Evolutionary conservation across 371 early-diverging fungal species (phyloP).

Genomic region (Capniomyces stellatus): DNA sequence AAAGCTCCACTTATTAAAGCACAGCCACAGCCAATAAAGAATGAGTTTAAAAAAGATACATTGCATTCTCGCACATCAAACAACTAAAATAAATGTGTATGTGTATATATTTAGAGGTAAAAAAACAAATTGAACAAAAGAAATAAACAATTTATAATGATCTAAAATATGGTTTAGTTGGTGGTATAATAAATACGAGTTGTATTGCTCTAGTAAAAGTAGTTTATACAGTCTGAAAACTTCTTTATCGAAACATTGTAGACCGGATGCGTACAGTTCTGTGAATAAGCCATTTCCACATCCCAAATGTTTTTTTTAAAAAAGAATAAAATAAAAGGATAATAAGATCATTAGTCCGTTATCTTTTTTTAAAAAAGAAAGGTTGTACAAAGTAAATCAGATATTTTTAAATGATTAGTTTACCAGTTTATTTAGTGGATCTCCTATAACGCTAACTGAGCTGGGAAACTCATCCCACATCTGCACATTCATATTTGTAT

Average conservation of each 20-base stretch:
- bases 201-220: too few relatives aligned
- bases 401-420: background rate
- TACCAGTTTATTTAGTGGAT: background rate
- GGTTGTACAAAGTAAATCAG: background rate
- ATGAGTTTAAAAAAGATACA: too few relatives aligned
- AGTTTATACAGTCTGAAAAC: slow-evolving; percentile 13
- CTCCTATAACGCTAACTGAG: background rate
- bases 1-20: too few relatives aligned
- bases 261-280: slow-evolving; percentile 38
- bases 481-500: background rate
- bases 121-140: too few relatives aligned
- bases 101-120: too few relatives aligned
- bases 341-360: background rate
- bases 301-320: background rate
- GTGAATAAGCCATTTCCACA: slow-evolving; percentile 4
- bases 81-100: too few relatives aligned
- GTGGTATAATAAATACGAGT: too few relatives aligned
- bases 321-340: background rate
- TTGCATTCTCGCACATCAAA: too few relatives aligned
- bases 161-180: too few relatives aligned
- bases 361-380: background rate
- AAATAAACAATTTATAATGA: too few relatives aligned
- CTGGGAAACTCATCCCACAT: background rate
- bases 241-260: slow-evolving; percentile 29
- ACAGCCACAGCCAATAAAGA: too few relatives aligned